Conservation (phyloP, 2,329 filamentous ascomycete species). For the Aureobasidium sp. region DNA sequence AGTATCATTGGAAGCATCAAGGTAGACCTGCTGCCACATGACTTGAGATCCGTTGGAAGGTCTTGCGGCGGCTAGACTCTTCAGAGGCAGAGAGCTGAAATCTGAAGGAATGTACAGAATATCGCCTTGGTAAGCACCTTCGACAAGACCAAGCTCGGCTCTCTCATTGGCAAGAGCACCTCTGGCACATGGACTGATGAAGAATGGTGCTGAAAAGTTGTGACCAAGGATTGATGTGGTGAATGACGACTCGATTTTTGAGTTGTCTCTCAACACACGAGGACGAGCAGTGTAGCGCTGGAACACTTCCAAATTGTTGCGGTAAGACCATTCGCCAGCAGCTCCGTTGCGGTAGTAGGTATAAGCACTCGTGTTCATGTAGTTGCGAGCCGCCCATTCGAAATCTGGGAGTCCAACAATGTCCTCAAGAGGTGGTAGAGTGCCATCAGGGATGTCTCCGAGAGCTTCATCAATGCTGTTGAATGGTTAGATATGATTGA, state of each 20-base stretch:
- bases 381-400: conserved; percentile 45
- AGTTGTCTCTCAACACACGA: conserved; percentile 30
- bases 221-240: conserved; percentile 90
- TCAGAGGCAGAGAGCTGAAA: conserved; percentile 37
- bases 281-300: conserved; percentile 31
- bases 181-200: conserved; percentile 93
- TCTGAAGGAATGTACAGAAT: conserved; percentile 58
- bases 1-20: conserved; percentile 34
- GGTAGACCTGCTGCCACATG: conserved; percentile 47
- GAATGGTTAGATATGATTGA: neutral
- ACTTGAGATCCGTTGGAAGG: conserved; percentile 43
- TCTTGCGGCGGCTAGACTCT: conserved; percentile 35
- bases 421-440: conserved; percentile 28
- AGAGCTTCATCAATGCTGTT: conserved; percentile 33
- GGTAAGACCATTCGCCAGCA: conserved; percentile 34
- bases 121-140: conserved; percentile 51
- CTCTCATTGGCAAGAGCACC: conserved; percentile 93
- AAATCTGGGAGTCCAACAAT: conserved; percentile 32
- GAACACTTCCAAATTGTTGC: conserved; percentile 31
- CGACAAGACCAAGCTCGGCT: conserved; percentile 55
- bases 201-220: conserved; percentile 86
- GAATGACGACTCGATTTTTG: conserved; percentile 25
- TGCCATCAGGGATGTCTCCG: conserved; percentile 29
- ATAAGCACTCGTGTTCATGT: conserved; percentile 34
- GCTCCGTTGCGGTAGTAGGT: conserved; percentile 34